These are phyloP conservation scores for Catunica adiposa DNA, from an alignment of 2,329 filamentous ascomycete genomes.

Conservation along the genomic window DNA sequence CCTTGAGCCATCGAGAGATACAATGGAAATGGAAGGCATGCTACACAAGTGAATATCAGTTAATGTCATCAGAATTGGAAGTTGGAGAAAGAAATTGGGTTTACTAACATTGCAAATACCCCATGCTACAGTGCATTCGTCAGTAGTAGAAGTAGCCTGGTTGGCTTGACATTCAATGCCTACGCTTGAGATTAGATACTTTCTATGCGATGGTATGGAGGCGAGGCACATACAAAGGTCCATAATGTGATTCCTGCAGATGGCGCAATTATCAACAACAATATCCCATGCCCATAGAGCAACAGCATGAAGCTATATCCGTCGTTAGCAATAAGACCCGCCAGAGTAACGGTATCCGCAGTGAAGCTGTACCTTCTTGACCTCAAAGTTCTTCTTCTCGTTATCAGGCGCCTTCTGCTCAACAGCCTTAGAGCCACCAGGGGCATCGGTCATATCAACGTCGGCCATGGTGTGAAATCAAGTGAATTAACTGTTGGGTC, in stretches of 20 bases:
- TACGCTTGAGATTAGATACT: conserved; percentile 21
- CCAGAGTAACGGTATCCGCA: background rate
- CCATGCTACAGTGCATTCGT: conserved; percentile 98
- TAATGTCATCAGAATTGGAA: background rate
- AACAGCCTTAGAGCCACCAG: conserved; percentile 39
- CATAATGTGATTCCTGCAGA: conserved; percentile 99
- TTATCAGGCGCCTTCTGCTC: conserved; percentile 37
- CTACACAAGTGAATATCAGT: conserved; percentile 28
- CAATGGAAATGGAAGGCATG: conserved; percentile 99
- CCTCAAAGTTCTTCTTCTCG: conserved; percentile 88
- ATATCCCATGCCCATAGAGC: conserved; percentile 99
- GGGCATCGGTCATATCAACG: conserved; percentile 88
- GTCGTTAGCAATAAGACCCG: background rate
- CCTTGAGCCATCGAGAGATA: conserved; percentile 97
- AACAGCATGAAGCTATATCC: conserved; percentile 45
- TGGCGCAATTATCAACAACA: conserved; percentile 97
- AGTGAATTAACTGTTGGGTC: background rate
- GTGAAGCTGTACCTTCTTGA: conserved; percentile 67
- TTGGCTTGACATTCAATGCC: conserved; percentile 98
- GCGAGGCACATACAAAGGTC: conserved; percentile 62
- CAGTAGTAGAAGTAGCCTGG: conserved; percentile 88
- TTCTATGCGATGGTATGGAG: background rate
- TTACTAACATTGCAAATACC: conserved; percentile 91
- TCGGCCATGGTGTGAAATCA: conserved; percentile 55
- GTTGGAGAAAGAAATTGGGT: background rate